A percentile compares a stretch with the other conserved stretches of the same genome.
phyloP scores from a whole-genome alignment of 805 yeast species.

The Nematodospora valgi region DNA sequence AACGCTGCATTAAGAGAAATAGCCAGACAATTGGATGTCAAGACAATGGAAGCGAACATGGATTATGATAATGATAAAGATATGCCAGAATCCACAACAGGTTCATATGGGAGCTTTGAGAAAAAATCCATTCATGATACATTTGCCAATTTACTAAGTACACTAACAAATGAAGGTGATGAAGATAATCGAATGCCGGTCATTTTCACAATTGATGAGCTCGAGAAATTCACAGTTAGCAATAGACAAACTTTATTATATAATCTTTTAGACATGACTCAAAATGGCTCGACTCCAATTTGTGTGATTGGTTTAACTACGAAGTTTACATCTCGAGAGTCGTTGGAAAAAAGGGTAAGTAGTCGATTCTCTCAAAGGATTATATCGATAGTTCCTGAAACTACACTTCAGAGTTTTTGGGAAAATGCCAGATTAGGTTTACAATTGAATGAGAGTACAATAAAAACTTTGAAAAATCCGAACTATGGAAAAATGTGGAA shows the following conservation, averaged over 20 bases:
- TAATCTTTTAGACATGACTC: slow-evolving; percentile 84
- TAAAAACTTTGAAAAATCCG: slow-evolving; percentile 13
- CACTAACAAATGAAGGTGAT: slow-evolving; percentile 41
- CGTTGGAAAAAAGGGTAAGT: slow-evolving; percentile 85
- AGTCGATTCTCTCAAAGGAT: slow-evolving; percentile 84
- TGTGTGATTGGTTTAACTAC: slow-evolving; percentile 80
- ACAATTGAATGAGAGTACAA: slow-evolving; percentile 16
- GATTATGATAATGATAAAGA: slow-evolving; percentile 9
- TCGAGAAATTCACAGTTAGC: slow-evolving; percentile 71
- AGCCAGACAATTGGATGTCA: slow-evolving; percentile 72
- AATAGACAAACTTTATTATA: slow-evolving; percentile 81
- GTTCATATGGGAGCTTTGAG: slow-evolving; percentile 32
- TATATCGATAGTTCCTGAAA: slow-evolving; percentile 54
- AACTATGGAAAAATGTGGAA: slow-evolving; percentile 45
- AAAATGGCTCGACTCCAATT: slow-evolving; percentile 64
- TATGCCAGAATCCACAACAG: not conserved
- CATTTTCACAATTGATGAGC: slow-evolving; percentile 78
- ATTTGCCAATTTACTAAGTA: slow-evolving; percentile 52
- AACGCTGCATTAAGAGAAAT: slow-evolving; percentile 77
- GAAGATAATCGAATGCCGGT: slow-evolving; percentile 47
- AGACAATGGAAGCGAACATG: slow-evolving; percentile 11
- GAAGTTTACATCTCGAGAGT: slow-evolving; percentile 71
- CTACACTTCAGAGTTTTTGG: slow-evolving; percentile 45
- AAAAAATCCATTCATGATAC: slow-evolving; percentile 57
- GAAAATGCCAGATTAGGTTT: slow-evolving; percentile 43